Evolutionary conservation across 768 basidiomycete species (phyloP).

Genomic region (Boletus patriciae): DNA sequence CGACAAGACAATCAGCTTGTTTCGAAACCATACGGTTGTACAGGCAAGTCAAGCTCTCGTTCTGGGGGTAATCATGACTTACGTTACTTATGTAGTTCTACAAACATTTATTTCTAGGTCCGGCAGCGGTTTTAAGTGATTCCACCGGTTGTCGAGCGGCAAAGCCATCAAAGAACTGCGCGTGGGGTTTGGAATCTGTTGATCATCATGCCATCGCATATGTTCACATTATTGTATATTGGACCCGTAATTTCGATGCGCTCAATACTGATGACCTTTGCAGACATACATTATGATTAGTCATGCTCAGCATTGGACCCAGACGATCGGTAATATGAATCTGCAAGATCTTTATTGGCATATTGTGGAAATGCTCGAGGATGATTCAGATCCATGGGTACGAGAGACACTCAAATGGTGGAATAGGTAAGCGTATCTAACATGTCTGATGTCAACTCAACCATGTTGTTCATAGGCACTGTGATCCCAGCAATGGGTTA

Average conservation of each 20-base stretch:
- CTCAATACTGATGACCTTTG: not conserved
- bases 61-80: too few relatives aligned
- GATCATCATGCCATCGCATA: not conserved
- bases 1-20: too few relatives aligned
- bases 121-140: not conserved
- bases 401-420: slow-evolving; percentile 1
- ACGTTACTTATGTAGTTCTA: not conserved
- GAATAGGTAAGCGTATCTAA: not conserved
- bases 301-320: not conserved
- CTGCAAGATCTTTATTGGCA: not conserved
- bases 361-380: not conserved
- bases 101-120: slow-evolving; percentile 1
- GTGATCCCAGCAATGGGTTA: not conserved
- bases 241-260: too few relatives aligned
- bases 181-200: not conserved
- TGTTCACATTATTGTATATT: slow-evolving; percentile 2
- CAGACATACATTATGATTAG: not conserved
- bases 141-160: not conserved
- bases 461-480: not conserved
- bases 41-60: too few relatives aligned
- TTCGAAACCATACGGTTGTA: too few relatives aligned
- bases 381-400: not conserved
- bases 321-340: not conserved
- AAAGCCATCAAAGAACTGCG: slow-evolving; percentile 2
- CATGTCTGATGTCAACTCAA: not conserved